Percentiles rank a stretch among this genome's conserved stretches.
phyloP scores from a whole-genome alignment of 805 yeast genomes.

The Lipomyces orientalis region DNA sequence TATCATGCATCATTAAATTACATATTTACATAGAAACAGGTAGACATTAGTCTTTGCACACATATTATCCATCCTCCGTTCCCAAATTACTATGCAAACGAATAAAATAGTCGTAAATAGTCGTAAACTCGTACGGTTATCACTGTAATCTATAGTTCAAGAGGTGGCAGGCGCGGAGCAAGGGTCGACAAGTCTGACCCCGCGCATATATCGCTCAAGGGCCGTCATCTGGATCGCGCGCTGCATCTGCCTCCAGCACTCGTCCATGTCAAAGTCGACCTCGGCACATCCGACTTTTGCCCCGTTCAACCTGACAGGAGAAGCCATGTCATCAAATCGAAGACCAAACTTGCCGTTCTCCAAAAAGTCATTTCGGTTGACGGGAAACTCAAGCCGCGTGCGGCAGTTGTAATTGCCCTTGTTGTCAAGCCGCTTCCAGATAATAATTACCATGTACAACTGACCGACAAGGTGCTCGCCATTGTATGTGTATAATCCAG shows the following conservation, averaged over 20 bases:
- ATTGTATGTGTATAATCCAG: not conserved
- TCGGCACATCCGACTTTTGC: not conserved
- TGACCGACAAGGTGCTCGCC: not conserved
- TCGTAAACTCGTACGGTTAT: not conserved
- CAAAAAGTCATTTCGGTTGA: not conserved
- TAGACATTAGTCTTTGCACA: not conserved
- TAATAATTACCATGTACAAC: not conserved
- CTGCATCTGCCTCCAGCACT: not conserved
- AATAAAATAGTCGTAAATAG: too few species aligned
- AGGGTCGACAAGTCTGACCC: not conserved
- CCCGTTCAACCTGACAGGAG: not conserved
- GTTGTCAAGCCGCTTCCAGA: slow-evolving; percentile 1
- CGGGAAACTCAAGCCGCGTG: not conserved
- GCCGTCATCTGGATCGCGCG: not conserved
- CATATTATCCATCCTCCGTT: not conserved
- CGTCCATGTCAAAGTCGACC: not conserved
- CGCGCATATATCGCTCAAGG: not conserved
- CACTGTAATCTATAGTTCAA: not conserved
- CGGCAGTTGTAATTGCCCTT: slow-evolving; percentile 3
- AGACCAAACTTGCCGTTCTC: not conserved
- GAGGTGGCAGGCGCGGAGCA: not conserved
- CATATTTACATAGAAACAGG: too few species aligned
- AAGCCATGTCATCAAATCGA: slow-evolving; percentile 3
- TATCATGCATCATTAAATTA: too few species aligned
- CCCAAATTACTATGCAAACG: not conserved